Evolutionary conservation across 768 basidiomycete genomes (phyloP), one percentile per base, ranked within the genome.

Genomic region (Tulasnella calospora): DNA sequence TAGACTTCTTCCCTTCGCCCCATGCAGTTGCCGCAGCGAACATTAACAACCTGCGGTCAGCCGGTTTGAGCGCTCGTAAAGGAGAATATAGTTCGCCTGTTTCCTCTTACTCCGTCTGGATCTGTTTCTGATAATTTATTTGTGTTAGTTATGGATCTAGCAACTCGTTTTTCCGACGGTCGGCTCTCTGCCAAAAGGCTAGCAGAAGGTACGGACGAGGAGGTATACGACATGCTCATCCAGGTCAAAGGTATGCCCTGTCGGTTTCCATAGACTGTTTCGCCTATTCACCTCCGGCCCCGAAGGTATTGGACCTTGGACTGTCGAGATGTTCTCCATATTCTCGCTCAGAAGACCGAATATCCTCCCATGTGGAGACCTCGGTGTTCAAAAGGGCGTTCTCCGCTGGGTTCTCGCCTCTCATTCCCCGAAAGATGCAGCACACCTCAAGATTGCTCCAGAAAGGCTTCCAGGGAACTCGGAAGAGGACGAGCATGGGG

Each of bases 301-400:
- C 51, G 51, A 72, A 75, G 36, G 38, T 74, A 40, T 79, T 23
- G 78, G 27, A 81, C 80, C 77, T 35, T 79, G 81, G 82, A 77
- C 84, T 88, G 94, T 95, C n/a, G 91, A 95, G 81, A 96, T 96
- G 95, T 96, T 96, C 82, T 88, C 92, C 19, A 94, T 98, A 67
- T 97, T 96, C 84, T 92, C 93, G 2, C 86, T 96, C 41, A 88
- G 94, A 0, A 90, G 94, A 27, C 93, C 93, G 1, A 90, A 96
- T 83, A 92, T 98, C 75, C 86, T 96, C 0, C 90, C 92, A 17
- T 86, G 89, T 40, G 88, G 94, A 10, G 95, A 96, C 81, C 87
- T 96, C 21, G 94, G 94, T 19, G 92, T 96, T 0, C 94, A 96
- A 74, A 80, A 79, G 73, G 85, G 85, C 2, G 77, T 85, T 15